phyloP scores from a whole-genome alignment of 2,329 filamentous ascomycete genomes.

The Dothideomycetidae sp. region DNA sequence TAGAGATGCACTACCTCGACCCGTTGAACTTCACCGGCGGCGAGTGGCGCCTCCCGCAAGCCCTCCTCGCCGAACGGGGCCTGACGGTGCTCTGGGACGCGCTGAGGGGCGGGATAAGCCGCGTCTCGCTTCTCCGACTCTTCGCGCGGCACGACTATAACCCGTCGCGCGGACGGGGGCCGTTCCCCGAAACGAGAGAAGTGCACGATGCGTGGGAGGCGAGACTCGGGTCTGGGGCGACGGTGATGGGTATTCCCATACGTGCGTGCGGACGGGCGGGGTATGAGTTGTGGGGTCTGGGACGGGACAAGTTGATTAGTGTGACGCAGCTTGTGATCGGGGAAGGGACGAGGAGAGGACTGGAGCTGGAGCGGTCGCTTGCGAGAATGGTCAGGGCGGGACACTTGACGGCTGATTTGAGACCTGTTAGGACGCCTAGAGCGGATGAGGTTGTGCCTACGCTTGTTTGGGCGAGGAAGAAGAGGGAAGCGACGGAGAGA shows the following conservation, averaged over 20 bases:
- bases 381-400: slow-evolving; percentile 49
- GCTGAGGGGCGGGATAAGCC: slow-evolving; percentile 43
- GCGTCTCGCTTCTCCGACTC: slow-evolving; percentile 40
- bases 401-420: slow-evolving; percentile 39
- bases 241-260: slow-evolving; percentile 39
- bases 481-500: slow-evolving; percentile 8
- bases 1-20: slow-evolving; percentile 55
- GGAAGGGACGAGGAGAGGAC: slow-evolving; percentile 26
- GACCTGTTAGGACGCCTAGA: slow-evolving; percentile 35
- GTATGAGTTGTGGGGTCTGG: slow-evolving; percentile 23
- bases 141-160: slow-evolving; percentile 44
- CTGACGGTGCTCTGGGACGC: slow-evolving; percentile 39
- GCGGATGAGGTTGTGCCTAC: slow-evolving; percentile 30
- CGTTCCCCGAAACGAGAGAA: slow-evolving; percentile 1
- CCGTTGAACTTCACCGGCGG: slow-evolving; percentile 41
- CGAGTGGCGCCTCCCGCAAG: slow-evolving; percentile 34
- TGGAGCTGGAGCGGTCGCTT: slow-evolving; percentile 41
- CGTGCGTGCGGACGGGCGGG: slow-evolving; percentile 39
- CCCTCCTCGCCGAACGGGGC: slow-evolving; percentile 30
- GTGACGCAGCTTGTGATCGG: neutral
- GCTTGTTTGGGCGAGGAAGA: slow-evolving; percentile 1
- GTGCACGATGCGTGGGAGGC: slow-evolving; percentile 15
- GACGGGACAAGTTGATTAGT: neutral
- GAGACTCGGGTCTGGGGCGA: slow-evolving; percentile 14
- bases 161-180: slow-evolving; percentile 12